A percentile compares a stretch with the other conserved stretches of the same genome.
phyloP scores from a whole-genome alignment of 352 stramenopile species.

The Globisporangium irregulare region DNA sequence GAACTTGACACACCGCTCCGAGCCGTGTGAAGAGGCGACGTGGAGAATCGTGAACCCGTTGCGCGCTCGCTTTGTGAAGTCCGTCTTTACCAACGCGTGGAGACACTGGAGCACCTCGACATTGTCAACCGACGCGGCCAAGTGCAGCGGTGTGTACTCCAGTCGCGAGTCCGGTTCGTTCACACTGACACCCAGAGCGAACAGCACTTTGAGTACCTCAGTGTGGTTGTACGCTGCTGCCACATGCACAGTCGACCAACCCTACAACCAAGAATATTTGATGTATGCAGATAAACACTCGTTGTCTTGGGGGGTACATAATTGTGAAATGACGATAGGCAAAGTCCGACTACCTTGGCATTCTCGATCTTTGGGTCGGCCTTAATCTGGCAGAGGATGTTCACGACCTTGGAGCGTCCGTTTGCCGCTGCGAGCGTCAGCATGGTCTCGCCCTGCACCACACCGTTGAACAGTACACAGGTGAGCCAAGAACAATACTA shows the following conservation, averaged over 20 bases:
- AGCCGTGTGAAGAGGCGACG: conserved; percentile 43
- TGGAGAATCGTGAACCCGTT: conserved; percentile 63
- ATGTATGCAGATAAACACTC: too few species aligned
- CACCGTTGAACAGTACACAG: not conserved
- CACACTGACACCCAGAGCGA: conserved; percentile 41
- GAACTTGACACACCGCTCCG: conserved; percentile 48
- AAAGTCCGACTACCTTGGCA: conserved; percentile 32
- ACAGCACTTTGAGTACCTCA: conserved; percentile 40
- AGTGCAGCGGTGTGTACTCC: conserved; percentile 59
- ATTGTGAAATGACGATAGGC: not conserved
- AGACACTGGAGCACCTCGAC: conserved; percentile 46
- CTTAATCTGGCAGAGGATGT: conserved; percentile 67
- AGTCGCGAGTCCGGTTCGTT: conserved; percentile 40
- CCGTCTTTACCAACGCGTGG: conserved; percentile 32
- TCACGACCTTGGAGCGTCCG: conserved; percentile 44
- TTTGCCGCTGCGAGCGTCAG: conserved; percentile 55
- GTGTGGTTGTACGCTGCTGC: conserved; percentile 55
- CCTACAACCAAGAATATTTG: conserved; percentile 15
- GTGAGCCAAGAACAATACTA: not conserved
- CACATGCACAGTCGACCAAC: conserved; percentile 60
- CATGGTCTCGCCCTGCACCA: conserved; percentile 65
- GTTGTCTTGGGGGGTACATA: too few species aligned
- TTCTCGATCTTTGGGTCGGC: conserved; percentile 55
- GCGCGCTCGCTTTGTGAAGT: conserved; percentile 44
- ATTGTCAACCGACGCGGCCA: conserved; percentile 55